Evolutionary conservation across 139 green algal genomes (phyloP).

Genomic region (Chlorella vulgaris): DNA sequence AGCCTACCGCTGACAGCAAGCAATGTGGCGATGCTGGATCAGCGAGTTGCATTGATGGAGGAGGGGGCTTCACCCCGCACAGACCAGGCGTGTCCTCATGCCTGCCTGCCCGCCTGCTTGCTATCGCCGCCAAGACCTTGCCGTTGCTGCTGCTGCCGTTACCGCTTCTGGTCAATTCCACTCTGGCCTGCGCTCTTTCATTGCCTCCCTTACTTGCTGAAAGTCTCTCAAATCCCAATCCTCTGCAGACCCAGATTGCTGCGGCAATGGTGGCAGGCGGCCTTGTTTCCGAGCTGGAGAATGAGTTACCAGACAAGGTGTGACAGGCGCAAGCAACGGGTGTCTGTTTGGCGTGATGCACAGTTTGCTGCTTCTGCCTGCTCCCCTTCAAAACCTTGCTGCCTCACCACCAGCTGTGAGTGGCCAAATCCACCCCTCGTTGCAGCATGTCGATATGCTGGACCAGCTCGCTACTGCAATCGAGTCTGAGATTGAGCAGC

Average conservation of each 20-base stretch:
- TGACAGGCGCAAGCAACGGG: too few relatives aligned
- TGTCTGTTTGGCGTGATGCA: too few relatives aligned
- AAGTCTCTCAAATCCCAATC: too few relatives aligned
- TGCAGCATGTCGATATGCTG: not conserved
- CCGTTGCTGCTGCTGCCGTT: too few relatives aligned
- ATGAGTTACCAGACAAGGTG: not conserved
- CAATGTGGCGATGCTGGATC: slow-evolving; percentile 17
- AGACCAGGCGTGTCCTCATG: not conserved
- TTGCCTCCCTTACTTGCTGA: too few relatives aligned
- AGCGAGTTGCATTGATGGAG: not conserved
- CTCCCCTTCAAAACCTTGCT: too few relatives aligned
- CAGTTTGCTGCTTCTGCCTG: too few relatives aligned
- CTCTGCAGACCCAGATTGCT: slow-evolving; percentile 7
- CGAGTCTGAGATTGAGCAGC: slow-evolving; percentile 15
- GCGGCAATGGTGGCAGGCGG: slow-evolving; percentile 1
- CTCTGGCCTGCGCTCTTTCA: not conserved
- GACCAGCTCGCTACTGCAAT: slow-evolving; percentile 24
- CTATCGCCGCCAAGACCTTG: too few relatives aligned
- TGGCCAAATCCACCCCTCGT: too few relatives aligned
- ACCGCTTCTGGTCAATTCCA: too few relatives aligned
- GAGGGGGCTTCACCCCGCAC: not conserved
- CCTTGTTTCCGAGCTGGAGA: slow-evolving; percentile 13
- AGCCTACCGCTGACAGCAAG: slow-evolving; percentile 25
- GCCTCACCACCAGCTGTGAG: too few relatives aligned
- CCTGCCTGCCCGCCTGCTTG: not conserved